Conservation (phyloP, 305 asterid genomes). For the Solanum hybrid region DNA sequence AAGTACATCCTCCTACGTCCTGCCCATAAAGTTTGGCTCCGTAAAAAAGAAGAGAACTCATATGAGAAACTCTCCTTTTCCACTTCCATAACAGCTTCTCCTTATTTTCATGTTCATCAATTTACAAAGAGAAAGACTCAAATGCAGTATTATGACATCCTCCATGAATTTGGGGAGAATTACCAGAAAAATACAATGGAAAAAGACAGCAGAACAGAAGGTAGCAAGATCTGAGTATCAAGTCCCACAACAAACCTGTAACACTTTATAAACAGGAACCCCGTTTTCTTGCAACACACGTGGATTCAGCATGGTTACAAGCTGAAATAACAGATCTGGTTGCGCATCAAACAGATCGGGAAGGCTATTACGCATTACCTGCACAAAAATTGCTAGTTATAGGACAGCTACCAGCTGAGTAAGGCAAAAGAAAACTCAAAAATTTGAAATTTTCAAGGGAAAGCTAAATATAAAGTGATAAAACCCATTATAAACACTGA, state of each 20-base stretch:
- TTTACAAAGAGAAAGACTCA: not conserved
- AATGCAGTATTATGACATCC: not conserved
- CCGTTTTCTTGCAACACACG: constrained; percentile 75
- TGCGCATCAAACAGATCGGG: constrained; percentile 98
- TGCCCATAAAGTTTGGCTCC: not conserved
- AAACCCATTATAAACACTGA: not conserved
- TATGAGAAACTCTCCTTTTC: not conserved
- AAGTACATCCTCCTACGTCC: not conserved
- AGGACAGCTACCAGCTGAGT: not conserved
- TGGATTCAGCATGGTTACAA: constrained; percentile 93
- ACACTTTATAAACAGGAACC: constrained; percentile 88
- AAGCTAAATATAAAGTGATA: not conserved
- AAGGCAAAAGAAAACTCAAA: not conserved
- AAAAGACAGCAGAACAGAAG: not conserved
- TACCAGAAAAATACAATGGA: not conserved
- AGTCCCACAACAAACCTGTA: constrained; percentile 47
- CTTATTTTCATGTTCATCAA: not conserved
- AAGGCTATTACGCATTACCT: constrained; percentile 86
- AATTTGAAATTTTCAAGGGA: not conserved
- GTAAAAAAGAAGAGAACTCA: not conserved
- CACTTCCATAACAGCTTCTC: not conserved
- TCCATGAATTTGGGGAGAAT: not conserved
- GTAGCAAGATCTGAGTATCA: not conserved
- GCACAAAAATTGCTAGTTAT: constrained; percentile 9
- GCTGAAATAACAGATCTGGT: constrained; percentile 92